Evolutionary conservation across 2,329 filamentous ascomycete species (phyloP).

Genomic region (Apiospora pterosperma): DNA sequence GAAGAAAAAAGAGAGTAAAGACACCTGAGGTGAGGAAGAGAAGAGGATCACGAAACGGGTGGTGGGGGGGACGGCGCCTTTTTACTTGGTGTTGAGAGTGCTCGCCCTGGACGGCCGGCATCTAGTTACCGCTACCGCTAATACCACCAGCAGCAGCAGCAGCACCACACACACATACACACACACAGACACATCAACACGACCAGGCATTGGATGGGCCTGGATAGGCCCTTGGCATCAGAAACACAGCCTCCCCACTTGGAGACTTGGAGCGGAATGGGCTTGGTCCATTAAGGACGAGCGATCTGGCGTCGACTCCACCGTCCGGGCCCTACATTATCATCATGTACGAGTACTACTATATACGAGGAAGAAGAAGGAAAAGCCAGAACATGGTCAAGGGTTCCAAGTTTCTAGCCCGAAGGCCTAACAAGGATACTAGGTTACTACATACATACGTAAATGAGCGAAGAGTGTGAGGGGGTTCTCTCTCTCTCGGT

Average conservation of each 20-base stretch:
- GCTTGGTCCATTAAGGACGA: conserved; percentile 1
- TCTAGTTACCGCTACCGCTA: background rate
- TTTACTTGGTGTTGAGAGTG: conserved; percentile 15
- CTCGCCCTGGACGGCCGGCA: conserved; percentile 8
- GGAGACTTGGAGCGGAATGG: background rate
- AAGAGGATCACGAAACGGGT: conserved; percentile 3
- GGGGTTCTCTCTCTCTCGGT: background rate
- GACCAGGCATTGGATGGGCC: background rate
- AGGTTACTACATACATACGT: no score
- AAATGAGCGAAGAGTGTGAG: background rate
- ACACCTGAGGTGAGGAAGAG: conserved; percentile 17
- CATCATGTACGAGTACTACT: no score
- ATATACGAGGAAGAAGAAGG: no score
- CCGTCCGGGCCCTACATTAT: background rate
- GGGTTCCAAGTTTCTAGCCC: background rate
- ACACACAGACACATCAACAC: background rate
- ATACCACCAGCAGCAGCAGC: background rate
- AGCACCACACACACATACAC: background rate
- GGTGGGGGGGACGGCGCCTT: conserved; percentile 13
- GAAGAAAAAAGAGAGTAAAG: conserved; percentile 21
- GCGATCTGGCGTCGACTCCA: background rate
- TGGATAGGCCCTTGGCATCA: background rate
- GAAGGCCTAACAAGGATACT: background rate
- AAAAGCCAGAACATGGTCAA: background rate
- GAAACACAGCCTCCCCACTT: conserved; percentile 1